Evolutionary conservation across 1,284 basidiomycete genomes (phyloP).

Genomic region (Malassezia brasiliensis): DNA sequence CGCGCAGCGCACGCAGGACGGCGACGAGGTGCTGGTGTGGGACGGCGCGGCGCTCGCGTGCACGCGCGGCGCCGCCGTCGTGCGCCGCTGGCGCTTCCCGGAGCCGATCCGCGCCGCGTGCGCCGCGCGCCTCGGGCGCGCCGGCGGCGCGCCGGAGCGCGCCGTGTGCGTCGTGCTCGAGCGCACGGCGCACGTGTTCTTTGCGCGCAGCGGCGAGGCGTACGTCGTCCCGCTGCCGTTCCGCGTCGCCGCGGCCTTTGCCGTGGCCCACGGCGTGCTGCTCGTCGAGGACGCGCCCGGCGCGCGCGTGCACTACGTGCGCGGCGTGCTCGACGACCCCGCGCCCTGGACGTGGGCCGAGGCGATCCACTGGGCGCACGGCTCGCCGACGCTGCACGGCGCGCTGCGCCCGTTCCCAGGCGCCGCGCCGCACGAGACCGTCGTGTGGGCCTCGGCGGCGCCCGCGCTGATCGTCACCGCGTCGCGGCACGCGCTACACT

Average conservation of each 20-base stretch:
- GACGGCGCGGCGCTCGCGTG: neutral
- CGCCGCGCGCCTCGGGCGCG: neutral
- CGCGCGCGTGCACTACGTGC: slow-evolving; percentile 34
- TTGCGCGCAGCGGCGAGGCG: slow-evolving; percentile 28
- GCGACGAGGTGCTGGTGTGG: neutral
- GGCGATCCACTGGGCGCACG: neutral
- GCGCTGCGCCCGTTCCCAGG: slow-evolving; percentile 17
- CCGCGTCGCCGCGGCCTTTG: slow-evolving; percentile 23
- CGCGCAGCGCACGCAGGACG: neutral
- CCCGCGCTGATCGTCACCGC: slow-evolving; percentile 24
- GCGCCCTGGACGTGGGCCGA: slow-evolving; percentile 7
- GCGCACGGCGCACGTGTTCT: slow-evolving; percentile 27
- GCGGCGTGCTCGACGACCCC: slow-evolving; percentile 30
- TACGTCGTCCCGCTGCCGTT: slow-evolving; percentile 28
- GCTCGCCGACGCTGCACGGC: slow-evolving; percentile 19
- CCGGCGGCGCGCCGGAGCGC: slow-evolving; percentile 1
- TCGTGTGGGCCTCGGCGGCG: slow-evolving; percentile 19
- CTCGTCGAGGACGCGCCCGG: slow-evolving; percentile 18
- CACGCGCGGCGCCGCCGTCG: neutral
- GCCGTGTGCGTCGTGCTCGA: slow-evolving; percentile 38
- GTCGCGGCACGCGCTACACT: slow-evolving; percentile 16
- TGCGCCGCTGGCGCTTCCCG: neutral
- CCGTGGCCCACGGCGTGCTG: slow-evolving; percentile 27
- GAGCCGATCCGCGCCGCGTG: slow-evolving; percentile 13
- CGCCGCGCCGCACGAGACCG: slow-evolving; percentile 23